Base-by-base conservation (phyloP, 768 basidiomycete species). In the Punctularia strigosozonata region DNA sequence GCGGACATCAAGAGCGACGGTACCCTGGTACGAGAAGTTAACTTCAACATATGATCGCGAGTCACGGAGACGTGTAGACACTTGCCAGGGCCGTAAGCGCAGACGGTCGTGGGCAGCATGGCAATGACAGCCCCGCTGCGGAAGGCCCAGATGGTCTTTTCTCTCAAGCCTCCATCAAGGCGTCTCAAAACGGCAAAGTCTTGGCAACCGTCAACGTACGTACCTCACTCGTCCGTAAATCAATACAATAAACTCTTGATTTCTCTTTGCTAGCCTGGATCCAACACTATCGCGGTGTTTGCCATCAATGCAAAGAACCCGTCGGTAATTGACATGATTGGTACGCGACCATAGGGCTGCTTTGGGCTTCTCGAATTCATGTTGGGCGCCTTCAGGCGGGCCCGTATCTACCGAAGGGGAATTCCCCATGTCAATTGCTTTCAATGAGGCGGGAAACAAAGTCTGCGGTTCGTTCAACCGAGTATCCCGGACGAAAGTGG, bases 141-240 rank as follows among this genome's bases (percentile, higher is more conserved):
- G 28, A 43, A 14, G 55, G 53, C 5, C 48, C 54, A 12, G 57
- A 58, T 25, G 44, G 49, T 5, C 43, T 57, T 4, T 54, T 57
- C 45, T 51, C 55, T 13, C 57, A 53, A 37, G 52, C 49, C 28
- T 26, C 48, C 14, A 43, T 58, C 37, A 51, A 51, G 41, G 55
- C 51, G 6, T 43, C 50, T n/a, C 41, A 33, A 3, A 41, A 33
- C 31, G 47, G 44, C 23, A 45, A 48, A 18, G 32, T 49, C 21
- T 45, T 54, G 6, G 50, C 47, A 22, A 47, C 51, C 10, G 49
- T 56, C 19, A 54, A 54, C 40, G 50, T 55, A 13, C 28, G 48
- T 47, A 7, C 13, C 23, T 6, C 2, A 15, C 15, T n/a, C 20
- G 12, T 36, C 19, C n/a, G n/a, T n/a, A n/a, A n/a, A n/a, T n/a